Evolutionary conservation across 176 grass and related monocot species (phyloP), one percentile per base, ranked within the genome.

Genomic region (Elaeis guineensis): DNA sequence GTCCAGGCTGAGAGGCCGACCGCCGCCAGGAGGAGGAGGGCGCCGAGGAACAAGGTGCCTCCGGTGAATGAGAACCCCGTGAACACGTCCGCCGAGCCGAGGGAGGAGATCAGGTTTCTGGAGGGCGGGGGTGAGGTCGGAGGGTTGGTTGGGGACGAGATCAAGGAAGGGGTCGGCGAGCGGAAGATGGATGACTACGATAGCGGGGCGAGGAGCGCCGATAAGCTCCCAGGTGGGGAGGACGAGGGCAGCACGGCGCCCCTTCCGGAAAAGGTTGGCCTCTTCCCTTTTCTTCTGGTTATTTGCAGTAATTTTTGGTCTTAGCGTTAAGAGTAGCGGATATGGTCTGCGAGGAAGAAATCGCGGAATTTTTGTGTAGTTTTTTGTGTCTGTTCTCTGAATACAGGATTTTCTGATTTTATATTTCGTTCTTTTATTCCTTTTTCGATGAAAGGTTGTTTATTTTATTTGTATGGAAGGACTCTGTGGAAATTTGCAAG

Each of bases 221-320:
- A 99, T 62, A 93, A 70, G 69, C 23, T 77, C 15, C 28, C 50
- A 44, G 48, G 54, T 20, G 79, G 49, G 0, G 85, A 93, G 17
- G 88, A 89, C 49, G 90, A 95, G 39, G 82, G 79, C 39, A 69
- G 59, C 30, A 66, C 81, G n/a, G 69, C 75, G 32, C 88, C 85
- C 5, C 77, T 99, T 70, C 94, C 88, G 23, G 94, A 89, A 60
- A 86, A 56, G 81, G 94, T 99, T 55, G 74, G 83, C 19, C 65
- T 14, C 16, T 76, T 80, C 50, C 54, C 22, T 57, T 50, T 50
- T 64, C 35, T 64, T 49, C 20, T 20, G 3, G 35, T 44, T 11
- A 44, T 44, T 44, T 44, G 2, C 2, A 21, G 39, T 20, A 50
- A 64, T 6, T 17, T 51, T 25, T 24, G 2, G 4, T 50, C n/a